phyloP scores from a whole-genome alignment of 805 yeast genomes.

The Candida sanyiensis region DNA sequence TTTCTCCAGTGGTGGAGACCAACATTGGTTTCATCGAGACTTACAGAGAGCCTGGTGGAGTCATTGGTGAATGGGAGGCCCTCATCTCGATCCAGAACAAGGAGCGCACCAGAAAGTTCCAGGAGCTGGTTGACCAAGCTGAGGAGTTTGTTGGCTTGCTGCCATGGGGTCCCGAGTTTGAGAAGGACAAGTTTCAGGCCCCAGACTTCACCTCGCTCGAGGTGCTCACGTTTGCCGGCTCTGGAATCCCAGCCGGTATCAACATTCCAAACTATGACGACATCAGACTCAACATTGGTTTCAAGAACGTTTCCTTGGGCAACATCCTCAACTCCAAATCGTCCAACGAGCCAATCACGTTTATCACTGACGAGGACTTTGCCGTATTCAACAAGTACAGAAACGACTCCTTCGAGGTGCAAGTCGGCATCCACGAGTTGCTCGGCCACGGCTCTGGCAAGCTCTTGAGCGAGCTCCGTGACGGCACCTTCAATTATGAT shows the following conservation, averaged over 20 bases:
- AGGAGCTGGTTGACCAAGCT: slow-evolving; percentile 62
- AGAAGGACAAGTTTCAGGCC: slow-evolving; percentile 81
- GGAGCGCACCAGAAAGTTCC: slow-evolving; percentile 78
- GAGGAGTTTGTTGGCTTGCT: slow-evolving; percentile 54
- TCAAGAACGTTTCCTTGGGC: slow-evolving; percentile 86
- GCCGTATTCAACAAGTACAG: slow-evolving; percentile 63
- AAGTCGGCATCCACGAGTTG: slow-evolving; percentile 89
- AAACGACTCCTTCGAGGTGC: slow-evolving; percentile 83
- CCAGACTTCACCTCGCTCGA: slow-evolving; percentile 92
- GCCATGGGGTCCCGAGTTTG: slow-evolving; percentile 76
- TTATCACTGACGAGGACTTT: slow-evolving; percentile 47
- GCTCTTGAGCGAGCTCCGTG: slow-evolving; percentile 53
- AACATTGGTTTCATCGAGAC: slow-evolving; percentile 91
- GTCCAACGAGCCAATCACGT: slow-evolving; percentile 61
- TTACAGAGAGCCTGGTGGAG: slow-evolving; percentile 87
- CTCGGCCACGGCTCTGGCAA: slow-evolving; percentile 92
- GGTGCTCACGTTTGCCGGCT: slow-evolving; percentile 82
- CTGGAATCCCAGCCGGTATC: slow-evolving; percentile 91
- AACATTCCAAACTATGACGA: slow-evolving; percentile 92
- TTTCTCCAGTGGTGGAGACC: slow-evolving; percentile 72
- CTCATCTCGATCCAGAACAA: slow-evolving; percentile 85
- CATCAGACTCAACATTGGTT: slow-evolving; percentile 76
- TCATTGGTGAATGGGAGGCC: slow-evolving; percentile 92
- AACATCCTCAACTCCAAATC: slow-evolving; percentile 76
- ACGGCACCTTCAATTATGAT: slow-evolving; percentile 71